Evolutionary conservation across 192 early-diverging fungal species (phyloP), one percentile per base, ranked within the genome.

Genomic region (Podila horticola): DNA sequence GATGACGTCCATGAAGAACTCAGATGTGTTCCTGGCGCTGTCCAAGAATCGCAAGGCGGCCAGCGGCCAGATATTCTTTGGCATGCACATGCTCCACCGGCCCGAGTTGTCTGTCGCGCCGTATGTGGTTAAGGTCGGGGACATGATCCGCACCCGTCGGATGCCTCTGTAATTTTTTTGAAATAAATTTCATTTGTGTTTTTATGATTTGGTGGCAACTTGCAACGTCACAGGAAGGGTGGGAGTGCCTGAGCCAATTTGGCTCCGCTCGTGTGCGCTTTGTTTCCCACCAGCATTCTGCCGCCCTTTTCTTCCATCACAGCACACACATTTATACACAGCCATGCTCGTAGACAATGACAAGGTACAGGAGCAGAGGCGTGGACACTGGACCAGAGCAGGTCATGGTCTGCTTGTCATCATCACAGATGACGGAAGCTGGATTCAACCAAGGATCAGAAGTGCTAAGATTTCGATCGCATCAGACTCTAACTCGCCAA

Each of bases 11-110:
- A 67, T 83, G 62, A 74, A 82, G 62, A 82, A 88, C 22, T 86
- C 86, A 29, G 92, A 93, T 71, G 92, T 92, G 9, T 94, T 89
- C 70, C 75, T 87, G 1, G 91, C 90, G 4, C 72, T 91, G 50
- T 82, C 85, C 49, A 69, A 74, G 61, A 69, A 86, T 58, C 84
- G 87, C 48, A 75, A 79, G 45, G 66, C 79, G 30, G 58, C 85
- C 60, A 86, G 85, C 64, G 79, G 86, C 17, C 85, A 84, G 67
- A 79, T 87, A 22, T 76, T 82, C 51, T 87, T 87, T 58, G 86
- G 86, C 5, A 82, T 84, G 79, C 86, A 87, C 30, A 84, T 87
- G 86, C 69, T 84, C 57, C 84, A 85, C 67, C 61, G 83, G 13
- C 77, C 83, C n/a, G 77, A 83, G 17, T 62, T 81, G 36, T 87